Conservation (phyloP, 208 protist species). For the Jaenimonas drosophilae region DNA sequence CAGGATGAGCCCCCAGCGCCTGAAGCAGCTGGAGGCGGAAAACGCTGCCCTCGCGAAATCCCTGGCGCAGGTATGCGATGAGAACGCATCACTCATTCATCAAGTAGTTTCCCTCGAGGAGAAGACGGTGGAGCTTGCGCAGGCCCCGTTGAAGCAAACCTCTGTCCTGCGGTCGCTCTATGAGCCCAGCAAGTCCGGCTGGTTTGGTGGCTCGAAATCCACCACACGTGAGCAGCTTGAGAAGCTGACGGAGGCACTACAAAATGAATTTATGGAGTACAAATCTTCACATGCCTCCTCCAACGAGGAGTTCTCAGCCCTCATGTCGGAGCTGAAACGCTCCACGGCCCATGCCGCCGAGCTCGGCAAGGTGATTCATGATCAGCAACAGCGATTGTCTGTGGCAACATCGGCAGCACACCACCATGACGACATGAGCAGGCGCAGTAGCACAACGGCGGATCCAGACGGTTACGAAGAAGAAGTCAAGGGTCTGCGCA, state of each 20-base stretch:
- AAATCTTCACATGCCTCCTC: slow-evolving; percentile 54
- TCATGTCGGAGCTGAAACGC: slow-evolving; percentile 51
- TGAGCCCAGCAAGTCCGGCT: slow-evolving; percentile 67
- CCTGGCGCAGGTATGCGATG: slow-evolving; percentile 69
- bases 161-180: slow-evolving; percentile 65
- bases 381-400: slow-evolving; percentile 58
- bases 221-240: slow-evolving; percentile 54
- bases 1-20: slow-evolving; percentile 44
- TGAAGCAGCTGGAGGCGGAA: slow-evolving; percentile 61
- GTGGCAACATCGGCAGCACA: too few species aligned
- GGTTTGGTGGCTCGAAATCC: slow-evolving; percentile 66
- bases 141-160: slow-evolving; percentile 21
- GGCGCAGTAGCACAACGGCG: too few species aligned
- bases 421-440: too few species aligned
- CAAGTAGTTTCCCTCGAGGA: slow-evolving; percentile 20
- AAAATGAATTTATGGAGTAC: slow-evolving; percentile 71
- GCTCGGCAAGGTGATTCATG: slow-evolving; percentile 38
- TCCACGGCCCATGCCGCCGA: slow-evolving; percentile 45
- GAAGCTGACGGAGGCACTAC: slow-evolving; percentile 43
- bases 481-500: slow-evolving; percentile 15
- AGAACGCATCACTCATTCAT: slow-evolving; percentile 48
- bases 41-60: slow-evolving; percentile 37
- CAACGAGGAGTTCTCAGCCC: slow-evolving; percentile 72
- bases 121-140: slow-evolving; percentile 29
- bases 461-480: slow-evolving; percentile 7